Conservation (phyloP, 2,329 filamentous ascomycete species). For the Phaeosphaeria sp. region DNA sequence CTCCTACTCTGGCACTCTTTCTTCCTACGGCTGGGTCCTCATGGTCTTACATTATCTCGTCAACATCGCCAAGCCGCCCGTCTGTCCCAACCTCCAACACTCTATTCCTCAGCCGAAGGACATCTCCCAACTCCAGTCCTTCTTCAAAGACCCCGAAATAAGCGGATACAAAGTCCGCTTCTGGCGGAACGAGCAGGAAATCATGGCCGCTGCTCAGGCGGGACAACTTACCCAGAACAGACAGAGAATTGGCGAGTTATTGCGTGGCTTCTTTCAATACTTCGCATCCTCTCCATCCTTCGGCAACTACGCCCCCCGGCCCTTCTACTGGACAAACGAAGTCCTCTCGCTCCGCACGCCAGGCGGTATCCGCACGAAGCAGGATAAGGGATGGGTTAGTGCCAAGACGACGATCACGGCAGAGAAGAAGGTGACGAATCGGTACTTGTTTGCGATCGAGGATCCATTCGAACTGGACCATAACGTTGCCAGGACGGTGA, state of each 20-base stretch:
- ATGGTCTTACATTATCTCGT: constrained; percentile 93
- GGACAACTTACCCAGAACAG: constrained; percentile 71
- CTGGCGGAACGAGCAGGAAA: constrained; percentile 76
- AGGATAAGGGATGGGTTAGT: constrained; percentile 84
- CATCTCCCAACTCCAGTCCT: constrained; percentile 37
- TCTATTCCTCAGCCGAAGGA: constrained; percentile 45
- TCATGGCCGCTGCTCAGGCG: constrained; percentile 64
- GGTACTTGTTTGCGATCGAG: constrained; percentile 88
- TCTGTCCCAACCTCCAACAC: constrained; percentile 82
- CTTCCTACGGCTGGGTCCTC: constrained; percentile 88
- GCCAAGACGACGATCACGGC: constrained; percentile 72
- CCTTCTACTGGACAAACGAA: constrained; percentile 80
- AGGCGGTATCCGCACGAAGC: constrained; percentile 75
- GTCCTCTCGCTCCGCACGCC: constrained; percentile 78
- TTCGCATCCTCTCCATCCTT: constrained; percentile 66
- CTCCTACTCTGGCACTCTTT: constrained; percentile 83
- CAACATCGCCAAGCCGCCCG: constrained; percentile 79
- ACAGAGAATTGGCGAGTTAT: constrained; percentile 72
- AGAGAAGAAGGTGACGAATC: constrained; percentile 74
- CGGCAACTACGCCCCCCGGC: constrained; percentile 25
- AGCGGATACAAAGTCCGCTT: constrained; percentile 77
- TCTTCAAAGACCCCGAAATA: constrained; percentile 55
- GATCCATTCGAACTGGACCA: constrained; percentile 90
- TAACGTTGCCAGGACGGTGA: constrained; percentile 87
- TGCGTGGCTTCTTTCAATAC: constrained; percentile 89